These are phyloP conservation scores for Gaeumannomyces sp. DNA, from an alignment of 2,329 filamentous ascomycete genomes.

Conservation along the genomic window DNA sequence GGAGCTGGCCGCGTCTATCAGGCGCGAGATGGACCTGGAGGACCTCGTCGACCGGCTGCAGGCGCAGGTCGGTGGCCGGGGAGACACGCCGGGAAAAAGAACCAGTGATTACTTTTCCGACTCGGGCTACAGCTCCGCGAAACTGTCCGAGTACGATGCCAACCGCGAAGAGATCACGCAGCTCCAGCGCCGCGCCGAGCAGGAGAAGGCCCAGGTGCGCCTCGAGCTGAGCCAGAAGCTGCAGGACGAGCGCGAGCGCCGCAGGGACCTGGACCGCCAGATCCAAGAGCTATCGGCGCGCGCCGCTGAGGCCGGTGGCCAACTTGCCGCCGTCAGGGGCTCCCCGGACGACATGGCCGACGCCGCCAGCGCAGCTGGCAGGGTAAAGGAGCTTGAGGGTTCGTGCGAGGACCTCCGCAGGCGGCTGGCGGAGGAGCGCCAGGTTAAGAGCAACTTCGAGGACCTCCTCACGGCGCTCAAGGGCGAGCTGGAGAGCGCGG, in stretches of 20 bases:
- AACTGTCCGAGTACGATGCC: slow-evolving; percentile 62
- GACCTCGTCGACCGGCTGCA: slow-evolving; percentile 87
- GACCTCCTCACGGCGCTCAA: slow-evolving; percentile 81
- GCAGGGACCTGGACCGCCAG: slow-evolving; percentile 74
- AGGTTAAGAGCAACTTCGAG: slow-evolving; percentile 88
- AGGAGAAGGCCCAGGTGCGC: slow-evolving; percentile 82
- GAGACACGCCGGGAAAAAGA: slow-evolving; percentile 54
- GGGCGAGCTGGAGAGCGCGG: slow-evolving; percentile 71
- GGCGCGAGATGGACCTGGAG: slow-evolving; percentile 92
- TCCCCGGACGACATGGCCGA: slow-evolving; percentile 31
- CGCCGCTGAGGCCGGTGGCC: slow-evolving; percentile 51
- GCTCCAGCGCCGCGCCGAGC: slow-evolving; percentile 76
- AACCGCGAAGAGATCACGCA: slow-evolving; percentile 70
- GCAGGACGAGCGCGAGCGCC: slow-evolving; percentile 74
- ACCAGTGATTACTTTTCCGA: slow-evolving; percentile 99
- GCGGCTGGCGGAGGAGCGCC: slow-evolving; percentile 75
- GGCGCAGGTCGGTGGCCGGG: slow-evolving; percentile 58
- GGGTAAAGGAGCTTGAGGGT: slow-evolving; percentile 71
- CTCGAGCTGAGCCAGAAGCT: slow-evolving; percentile 80
- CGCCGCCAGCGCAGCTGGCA: slow-evolving; percentile 31
- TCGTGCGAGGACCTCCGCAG: slow-evolving; percentile 78
- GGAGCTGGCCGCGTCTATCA: slow-evolving; percentile 87
- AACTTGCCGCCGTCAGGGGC: slow-evolving; percentile 44
- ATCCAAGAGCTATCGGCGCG: slow-evolving; percentile 77
- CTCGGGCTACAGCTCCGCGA: slow-evolving; percentile 80